phyloP scores from a whole-genome alignment of 2,329 filamentous ascomycete genomes.

The Alternaria viburni region DNA sequence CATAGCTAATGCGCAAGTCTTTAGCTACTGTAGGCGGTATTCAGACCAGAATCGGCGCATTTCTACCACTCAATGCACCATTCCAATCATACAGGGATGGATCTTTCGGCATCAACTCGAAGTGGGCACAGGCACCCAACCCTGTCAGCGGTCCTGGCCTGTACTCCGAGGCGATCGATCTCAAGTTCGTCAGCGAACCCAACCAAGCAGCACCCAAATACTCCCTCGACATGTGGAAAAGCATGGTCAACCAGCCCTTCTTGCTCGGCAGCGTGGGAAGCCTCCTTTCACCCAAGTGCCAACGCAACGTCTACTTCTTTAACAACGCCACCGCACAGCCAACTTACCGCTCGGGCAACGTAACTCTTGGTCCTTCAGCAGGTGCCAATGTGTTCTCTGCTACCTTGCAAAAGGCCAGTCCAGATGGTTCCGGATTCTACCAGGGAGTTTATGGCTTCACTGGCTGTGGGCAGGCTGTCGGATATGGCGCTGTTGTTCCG shows the following conservation, averaged over 20 bases:
- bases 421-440: conserved; percentile 5
- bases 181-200: conserved; percentile 11
- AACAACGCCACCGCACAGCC: conserved; percentile 13
- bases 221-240: conserved; percentile 6
- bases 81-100: conserved; percentile 6
- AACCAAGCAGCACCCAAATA: conserved; percentile 1
- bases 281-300: conserved; percentile 6
- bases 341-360: conserved; percentile 10
- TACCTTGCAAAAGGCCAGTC: conserved; percentile 6
- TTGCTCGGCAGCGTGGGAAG: background rate
- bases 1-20: background rate
- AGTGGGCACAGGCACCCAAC: conserved; percentile 12
- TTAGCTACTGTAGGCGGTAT: conserved; percentile 8
- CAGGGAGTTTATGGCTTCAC: conserved; percentile 12
- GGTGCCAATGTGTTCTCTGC: background rate
- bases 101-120: conserved; percentile 7
- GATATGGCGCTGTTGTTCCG: conserved; percentile 9
- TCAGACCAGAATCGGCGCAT: conserved; percentile 7
- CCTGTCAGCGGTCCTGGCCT: conserved; percentile 6
- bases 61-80: conserved; percentile 5
- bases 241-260: conserved; percentile 14
- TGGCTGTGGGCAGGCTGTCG: conserved; percentile 16
- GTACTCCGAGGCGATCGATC: conserved; percentile 13
- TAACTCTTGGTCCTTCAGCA: conserved; percentile 13
- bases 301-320: conserved; percentile 14